Evolutionary conservation across 176 grass and related monocot species (phyloP), one percentile per base, ranked within the genome.

Genomic region (Bromus sterilis): DNA sequence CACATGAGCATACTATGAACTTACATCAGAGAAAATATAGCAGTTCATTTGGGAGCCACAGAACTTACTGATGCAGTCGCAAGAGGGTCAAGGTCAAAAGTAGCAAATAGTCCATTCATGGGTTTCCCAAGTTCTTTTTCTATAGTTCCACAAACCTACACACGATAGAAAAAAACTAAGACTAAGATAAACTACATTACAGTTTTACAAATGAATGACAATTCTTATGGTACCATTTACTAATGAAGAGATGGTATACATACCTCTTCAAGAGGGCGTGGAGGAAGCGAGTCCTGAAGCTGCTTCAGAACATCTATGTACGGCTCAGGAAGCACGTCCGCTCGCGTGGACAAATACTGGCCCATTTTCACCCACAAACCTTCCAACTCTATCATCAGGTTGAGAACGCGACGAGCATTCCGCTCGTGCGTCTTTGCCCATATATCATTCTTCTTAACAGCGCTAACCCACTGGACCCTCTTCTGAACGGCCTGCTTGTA

Each of bases 291-390:
- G 75, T 99, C 96, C 81, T 93, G 91, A 89, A 99, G 77, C 74
- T 91, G 77, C 78, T 84, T 95, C 80, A 99, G 91, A 40, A 91
- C 88, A 82, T 74, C 84, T 71, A 93, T 99, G 85, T 99, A 99
- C 11, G 93, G 89, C 75, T 95, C 93, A 68, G 96, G 96, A 82
- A 95, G 91, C 15, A 99, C 93, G 85, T 99, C 96, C 32, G 93
- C 93, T 89, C 96, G 88, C 26, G 96, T 99, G 70, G 96, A 99
- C 35, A 99, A 75, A 95, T 99, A 99, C 51, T 99, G 96, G 15
- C 96, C 93, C 69, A 99, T 57, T 67, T 99, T 99, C 37, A 99
- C 96, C 93, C 96, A 99, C 61, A 99, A 86, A 67, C 96, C 96
- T 88, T 99, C 92, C 40, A 95, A 40, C 72, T 99, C 93, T 41